Percentiles rank a stretch among this genome's conserved stretches.
phyloP scores from a whole-genome alignment of 306 rosid genomes.

The Canavalia ensiformis region DNA sequence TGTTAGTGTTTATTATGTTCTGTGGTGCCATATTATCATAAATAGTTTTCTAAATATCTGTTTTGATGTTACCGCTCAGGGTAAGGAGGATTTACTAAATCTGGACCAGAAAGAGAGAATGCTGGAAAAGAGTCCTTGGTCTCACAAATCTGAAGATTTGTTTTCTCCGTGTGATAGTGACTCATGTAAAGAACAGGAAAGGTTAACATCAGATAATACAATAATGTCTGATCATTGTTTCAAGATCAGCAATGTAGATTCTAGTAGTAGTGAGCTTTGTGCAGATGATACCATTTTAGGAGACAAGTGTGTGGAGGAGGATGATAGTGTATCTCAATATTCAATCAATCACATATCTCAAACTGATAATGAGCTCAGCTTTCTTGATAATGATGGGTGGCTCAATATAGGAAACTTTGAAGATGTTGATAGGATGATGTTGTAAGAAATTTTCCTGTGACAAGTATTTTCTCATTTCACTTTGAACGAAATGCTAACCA shows the following conservation, averaged over 20 bases:
- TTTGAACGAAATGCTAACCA: conserved; percentile 18
- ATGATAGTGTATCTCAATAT: conserved; percentile 58
- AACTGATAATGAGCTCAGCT: conserved; percentile 63
- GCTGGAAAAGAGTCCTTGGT: conserved; percentile 73
- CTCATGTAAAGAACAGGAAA: conserved; percentile 50
- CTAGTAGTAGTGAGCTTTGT: conserved; percentile 55
- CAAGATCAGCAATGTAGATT: conserved; percentile 56
- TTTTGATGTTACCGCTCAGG: conserved; percentile 57
- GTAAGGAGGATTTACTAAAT: conserved; percentile 46
- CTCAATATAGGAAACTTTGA: conserved; percentile 77
- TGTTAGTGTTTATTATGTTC: conserved; percentile 1
- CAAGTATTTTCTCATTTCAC: background rate
- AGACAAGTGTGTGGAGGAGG: conserved; percentile 59
- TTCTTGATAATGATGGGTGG: conserved; percentile 74
- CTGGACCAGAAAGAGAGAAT: conserved; percentile 50
- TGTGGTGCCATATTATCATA: conserved; percentile 21
- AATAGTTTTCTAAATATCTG: conserved; percentile 38
- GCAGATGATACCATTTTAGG: conserved; percentile 59
- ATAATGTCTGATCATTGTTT: conserved; percentile 57
- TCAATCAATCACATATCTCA: conserved; percentile 57
- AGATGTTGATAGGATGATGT: conserved; percentile 73
- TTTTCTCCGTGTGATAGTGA: conserved; percentile 55
- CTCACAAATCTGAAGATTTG: conserved; percentile 58
- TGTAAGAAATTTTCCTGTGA: conserved; percentile 51
- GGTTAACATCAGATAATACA: conserved; percentile 45